These are phyloP conservation scores for Talaromyces marneffei DNA, from an alignment of 2,329 filamentous ascomycete genomes.

Conservation along the genomic window DNA sequence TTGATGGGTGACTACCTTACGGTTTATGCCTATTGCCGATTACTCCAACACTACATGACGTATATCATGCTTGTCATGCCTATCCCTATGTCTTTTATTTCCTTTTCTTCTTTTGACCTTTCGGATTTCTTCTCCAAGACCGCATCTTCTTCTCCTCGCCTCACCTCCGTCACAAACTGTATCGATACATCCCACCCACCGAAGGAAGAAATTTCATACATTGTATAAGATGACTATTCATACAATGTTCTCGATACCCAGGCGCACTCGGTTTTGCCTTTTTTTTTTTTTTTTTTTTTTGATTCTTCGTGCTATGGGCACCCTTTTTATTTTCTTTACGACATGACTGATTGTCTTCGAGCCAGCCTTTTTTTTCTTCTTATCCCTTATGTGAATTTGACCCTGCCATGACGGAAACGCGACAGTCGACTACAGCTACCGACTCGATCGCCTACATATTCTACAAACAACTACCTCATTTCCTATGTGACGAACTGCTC, in stretches of 20 bases:
- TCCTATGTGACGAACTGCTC: constrained; percentile 12
- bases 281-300: too few relatives aligned
- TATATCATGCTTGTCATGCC: constrained; percentile 13
- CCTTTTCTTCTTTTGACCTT: constrained; percentile 19
- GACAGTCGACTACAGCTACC: neutral
- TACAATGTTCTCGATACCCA: constrained; percentile 25
- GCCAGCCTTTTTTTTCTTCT: neutral
- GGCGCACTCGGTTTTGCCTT: constrained; percentile 28
- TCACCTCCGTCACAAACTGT: neutral
- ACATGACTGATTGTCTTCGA: constrained; percentile 29
- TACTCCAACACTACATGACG: constrained; percentile 16
- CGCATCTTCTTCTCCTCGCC: neutral
- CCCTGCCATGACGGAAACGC: constrained; percentile 8
- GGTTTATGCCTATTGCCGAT: constrained; percentile 22
- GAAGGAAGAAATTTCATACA: constrained; percentile 1
- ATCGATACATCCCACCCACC: constrained; percentile 7
- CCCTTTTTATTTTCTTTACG: neutral
- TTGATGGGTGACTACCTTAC: constrained; percentile 14
- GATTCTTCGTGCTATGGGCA: neutral
- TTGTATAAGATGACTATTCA: constrained; percentile 7
- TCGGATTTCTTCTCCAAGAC: constrained; percentile 19
- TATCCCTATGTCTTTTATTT: constrained; percentile 4
- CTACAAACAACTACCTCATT: neutral
- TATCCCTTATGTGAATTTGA: constrained; percentile 13
- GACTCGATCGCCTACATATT: neutral